Base-by-base conservation (phyloP, 2,329 filamentous ascomycete genomes). In the Epichloe scottii region DNA sequence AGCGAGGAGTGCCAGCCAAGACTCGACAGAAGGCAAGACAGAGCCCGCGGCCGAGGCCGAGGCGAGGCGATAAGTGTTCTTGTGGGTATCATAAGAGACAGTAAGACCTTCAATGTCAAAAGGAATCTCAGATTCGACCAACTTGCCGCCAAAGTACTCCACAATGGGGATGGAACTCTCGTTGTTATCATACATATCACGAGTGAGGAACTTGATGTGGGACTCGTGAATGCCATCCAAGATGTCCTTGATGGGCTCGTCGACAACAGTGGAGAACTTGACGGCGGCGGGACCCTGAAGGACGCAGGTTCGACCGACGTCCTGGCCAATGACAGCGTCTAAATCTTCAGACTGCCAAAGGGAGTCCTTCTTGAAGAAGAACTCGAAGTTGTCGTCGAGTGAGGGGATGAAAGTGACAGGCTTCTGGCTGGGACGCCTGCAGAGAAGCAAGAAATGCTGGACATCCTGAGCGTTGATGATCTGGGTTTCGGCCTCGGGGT, bases 341-440 rank as follows among this genome's bases (percentile, higher is more conserved):
- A 98, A 77, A 63, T 98, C 93, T 70, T 98, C 93, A 1, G 93
- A 97, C 71, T 98, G 93, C 93, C 93, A 98, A 7, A 98, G 79
- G 1, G 93, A 98, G 68, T 98, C 93, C 75, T 98, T 98, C 82
- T 98, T 98, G 84, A 98, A 98, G 75, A 89, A 98, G 72, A 94
- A 95, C 66, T 98, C 93, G 59, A 98, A 98, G 66, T 91, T 95
- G 56, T 95, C 89, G 61, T 98, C 93, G 21, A 98, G 77, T n/a
- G 86, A 77, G 5, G 93, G 93, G 33, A 98, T 90, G 65, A 98
- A 98, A 0, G 91, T 93, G 30, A 94, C 87, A 2, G 93, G 93
- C 78, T 98, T 98, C 75, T 98, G 93, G 40, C 85, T 85, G 46
- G 86, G 87, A 38, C 89, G 84, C 71, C 93, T 84, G 76, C 90